phyloP scores from a whole-genome alignment of 73 alveolate species.

The Symbiodinium natans region DNA sequence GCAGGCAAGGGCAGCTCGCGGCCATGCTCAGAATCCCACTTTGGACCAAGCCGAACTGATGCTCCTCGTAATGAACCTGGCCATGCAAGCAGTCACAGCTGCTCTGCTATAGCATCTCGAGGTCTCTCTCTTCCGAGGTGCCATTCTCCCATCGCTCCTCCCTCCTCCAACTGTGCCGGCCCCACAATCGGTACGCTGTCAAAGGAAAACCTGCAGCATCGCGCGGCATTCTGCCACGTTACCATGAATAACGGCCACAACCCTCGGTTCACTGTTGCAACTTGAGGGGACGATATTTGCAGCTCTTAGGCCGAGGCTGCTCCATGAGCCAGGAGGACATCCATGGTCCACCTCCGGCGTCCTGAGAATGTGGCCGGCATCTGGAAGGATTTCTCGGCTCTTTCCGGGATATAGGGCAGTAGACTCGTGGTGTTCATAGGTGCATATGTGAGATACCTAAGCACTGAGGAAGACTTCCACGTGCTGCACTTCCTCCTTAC shows the following conservation, averaged over 20 bases:
- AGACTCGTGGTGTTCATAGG: no score
- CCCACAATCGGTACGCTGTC: neutral
- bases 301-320: neutral
- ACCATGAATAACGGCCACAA: no score
- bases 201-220: neutral
- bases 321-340: slow-evolving; percentile 32
- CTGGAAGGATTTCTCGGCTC: no score
- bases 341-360: slow-evolving; percentile 31
- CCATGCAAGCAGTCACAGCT: neutral
- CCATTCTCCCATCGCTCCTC: no score
- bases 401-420: no score
- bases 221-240: no score
- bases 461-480: no score
- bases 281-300: neutral
- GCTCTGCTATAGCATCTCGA: no score
- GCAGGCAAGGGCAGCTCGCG: neutral
- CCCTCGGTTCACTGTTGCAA: no score
- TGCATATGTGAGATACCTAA: no score
- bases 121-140: no score
- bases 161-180: neutral
- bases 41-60: slow-evolving; percentile 18
- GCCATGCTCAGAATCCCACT: neutral
- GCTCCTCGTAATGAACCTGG: slow-evolving; percentile 29
- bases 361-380: neutral
- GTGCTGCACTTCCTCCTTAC: no score